Evolutionary conservation across 345 rosid species (phyloP).

Genomic region (Physaria fendleri): DNA sequence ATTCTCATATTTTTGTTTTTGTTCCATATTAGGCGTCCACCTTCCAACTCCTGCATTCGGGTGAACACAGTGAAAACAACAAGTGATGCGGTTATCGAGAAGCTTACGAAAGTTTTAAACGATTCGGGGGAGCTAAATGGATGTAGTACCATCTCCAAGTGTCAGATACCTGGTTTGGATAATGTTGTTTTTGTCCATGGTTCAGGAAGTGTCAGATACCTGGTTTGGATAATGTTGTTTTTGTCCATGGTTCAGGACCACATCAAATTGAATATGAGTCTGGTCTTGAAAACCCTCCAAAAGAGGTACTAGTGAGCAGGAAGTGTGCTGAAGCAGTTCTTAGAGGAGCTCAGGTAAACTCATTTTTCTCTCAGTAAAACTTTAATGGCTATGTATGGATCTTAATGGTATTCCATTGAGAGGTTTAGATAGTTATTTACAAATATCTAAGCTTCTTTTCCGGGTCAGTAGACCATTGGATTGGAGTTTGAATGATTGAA

Average conservation of each 20-base stretch:
- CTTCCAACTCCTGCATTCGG: slow-evolving; percentile 81
- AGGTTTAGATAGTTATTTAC: not conserved
- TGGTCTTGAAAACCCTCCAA: slow-evolving; percentile 46
- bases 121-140: slow-evolving; percentile 29
- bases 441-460: not conserved
- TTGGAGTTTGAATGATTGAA: not conserved
- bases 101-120: slow-evolving; percentile 42
- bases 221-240: slow-evolving; percentile 72
- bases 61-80: slow-evolving; percentile 72
- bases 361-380: not conserved
- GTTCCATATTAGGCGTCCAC: slow-evolving; percentile 53
- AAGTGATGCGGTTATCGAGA: slow-evolving; percentile 60
- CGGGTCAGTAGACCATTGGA: not conserved
- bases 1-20: not conserved
- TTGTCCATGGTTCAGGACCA: slow-evolving; percentile 90
- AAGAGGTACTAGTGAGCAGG: slow-evolving; percentile 94
- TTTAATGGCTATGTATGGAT: not conserved
- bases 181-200: slow-evolving; percentile 83
- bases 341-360: slow-evolving; percentile 89
- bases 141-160: too few relatives aligned
- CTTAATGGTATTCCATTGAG: too few relatives aligned
- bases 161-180: slow-evolving; percentile 71
- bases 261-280: slow-evolving; percentile 55
- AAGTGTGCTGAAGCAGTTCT: slow-evolving; percentile 99
- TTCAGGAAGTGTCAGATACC: slow-evolving; percentile 63